These are phyloP conservation scores for Conticribra guillardii DNA, from an alignment of 108 stramenopile species.

Conservation along the genomic window DNA sequence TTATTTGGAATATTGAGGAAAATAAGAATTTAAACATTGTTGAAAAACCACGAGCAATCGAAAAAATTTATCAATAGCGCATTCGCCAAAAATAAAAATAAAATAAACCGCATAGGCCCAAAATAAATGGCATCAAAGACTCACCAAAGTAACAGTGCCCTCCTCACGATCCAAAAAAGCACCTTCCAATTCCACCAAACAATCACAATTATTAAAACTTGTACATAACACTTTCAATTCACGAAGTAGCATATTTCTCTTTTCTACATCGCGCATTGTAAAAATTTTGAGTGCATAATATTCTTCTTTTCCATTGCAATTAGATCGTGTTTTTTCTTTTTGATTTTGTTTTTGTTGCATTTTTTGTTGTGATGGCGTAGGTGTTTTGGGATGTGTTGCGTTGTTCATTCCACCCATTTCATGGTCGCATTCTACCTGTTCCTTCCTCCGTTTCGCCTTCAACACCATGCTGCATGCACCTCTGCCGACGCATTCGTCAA, in stretches of 20 bases:
- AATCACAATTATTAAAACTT: constrained; percentile 48
- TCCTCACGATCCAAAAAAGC: constrained; percentile 65
- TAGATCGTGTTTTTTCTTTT: too few relatives aligned
- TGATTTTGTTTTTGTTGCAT: too few relatives aligned
- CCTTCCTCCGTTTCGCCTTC: constrained; percentile 46
- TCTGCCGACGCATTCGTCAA: constrained; percentile 59
- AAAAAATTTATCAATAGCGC: too few relatives aligned
- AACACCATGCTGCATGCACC: constrained; percentile 73
- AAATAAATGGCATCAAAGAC: background rate
- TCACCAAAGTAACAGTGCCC: constrained; percentile 22
- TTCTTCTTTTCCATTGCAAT: constrained; percentile 45
- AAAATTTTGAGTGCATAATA: constrained; percentile 53
- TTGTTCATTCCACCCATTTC: background rate
- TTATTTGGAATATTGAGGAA: too few relatives aligned
- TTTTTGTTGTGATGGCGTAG: too few relatives aligned
- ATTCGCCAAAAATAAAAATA: too few relatives aligned
- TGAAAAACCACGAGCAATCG: too few relatives aligned
- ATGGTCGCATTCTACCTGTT: background rate
- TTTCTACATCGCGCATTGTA: constrained; percentile 22
- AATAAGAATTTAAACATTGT: too few relatives aligned
- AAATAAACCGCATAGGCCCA: background rate
- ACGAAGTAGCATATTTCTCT: constrained; percentile 66
- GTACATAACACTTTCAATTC: constrained; percentile 67
- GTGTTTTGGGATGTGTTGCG: too few relatives aligned
- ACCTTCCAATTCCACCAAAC: constrained; percentile 73